These are phyloP conservation scores for Metschnikowia kunwiensis DNA, from an alignment of 805 yeast genomes.

Conservation along the genomic window DNA sequence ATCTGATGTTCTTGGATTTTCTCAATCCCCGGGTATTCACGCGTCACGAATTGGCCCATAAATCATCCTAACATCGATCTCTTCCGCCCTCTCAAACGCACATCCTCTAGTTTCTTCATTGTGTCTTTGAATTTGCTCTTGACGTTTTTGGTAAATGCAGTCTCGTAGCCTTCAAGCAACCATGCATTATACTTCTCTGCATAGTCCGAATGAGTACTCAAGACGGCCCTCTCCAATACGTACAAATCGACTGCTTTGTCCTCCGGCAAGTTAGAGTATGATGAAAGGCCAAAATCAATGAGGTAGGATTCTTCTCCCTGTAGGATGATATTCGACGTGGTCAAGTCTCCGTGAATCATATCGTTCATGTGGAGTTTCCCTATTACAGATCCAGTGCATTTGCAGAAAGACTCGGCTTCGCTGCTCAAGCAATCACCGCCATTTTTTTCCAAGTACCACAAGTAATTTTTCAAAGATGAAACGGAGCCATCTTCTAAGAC, in stretches of 20 bases:
- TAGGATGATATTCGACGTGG: slow-evolving; percentile 81
- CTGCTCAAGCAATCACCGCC: slow-evolving; percentile 25
- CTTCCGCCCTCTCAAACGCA: slow-evolving; percentile 88
- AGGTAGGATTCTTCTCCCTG: slow-evolving; percentile 47
- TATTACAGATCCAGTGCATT: slow-evolving; percentile 60
- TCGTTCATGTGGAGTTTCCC: slow-evolving; percentile 73
- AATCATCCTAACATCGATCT: slow-evolving; percentile 81
- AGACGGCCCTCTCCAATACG: slow-evolving; percentile 86
- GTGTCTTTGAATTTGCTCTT: slow-evolving; percentile 50
- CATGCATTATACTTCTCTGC: slow-evolving; percentile 62
- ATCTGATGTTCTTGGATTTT: too few relatives aligned
- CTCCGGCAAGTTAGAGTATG: slow-evolving; percentile 71
- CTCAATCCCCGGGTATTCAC: too few relatives aligned
- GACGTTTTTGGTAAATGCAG: slow-evolving; percentile 28
- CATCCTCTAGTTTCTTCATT: slow-evolving; percentile 69
- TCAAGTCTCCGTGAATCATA: slow-evolving; percentile 89
- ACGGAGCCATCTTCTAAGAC: slow-evolving; percentile 47
- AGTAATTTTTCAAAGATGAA: slow-evolving; percentile 68
- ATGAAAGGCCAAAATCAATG: slow-evolving; percentile 90
- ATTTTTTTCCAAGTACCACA: slow-evolving; percentile 56
- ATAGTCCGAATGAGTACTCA: slow-evolving; percentile 82
- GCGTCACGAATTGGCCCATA: not conserved
- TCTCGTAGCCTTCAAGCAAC: slow-evolving; percentile 68
- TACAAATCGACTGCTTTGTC: slow-evolving; percentile 97
- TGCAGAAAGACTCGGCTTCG: slow-evolving; percentile 44